These are phyloP conservation scores for Penicillium sp. DNA, from an alignment of 2,329 filamentous ascomycete species.

Conservation along the genomic window DNA sequence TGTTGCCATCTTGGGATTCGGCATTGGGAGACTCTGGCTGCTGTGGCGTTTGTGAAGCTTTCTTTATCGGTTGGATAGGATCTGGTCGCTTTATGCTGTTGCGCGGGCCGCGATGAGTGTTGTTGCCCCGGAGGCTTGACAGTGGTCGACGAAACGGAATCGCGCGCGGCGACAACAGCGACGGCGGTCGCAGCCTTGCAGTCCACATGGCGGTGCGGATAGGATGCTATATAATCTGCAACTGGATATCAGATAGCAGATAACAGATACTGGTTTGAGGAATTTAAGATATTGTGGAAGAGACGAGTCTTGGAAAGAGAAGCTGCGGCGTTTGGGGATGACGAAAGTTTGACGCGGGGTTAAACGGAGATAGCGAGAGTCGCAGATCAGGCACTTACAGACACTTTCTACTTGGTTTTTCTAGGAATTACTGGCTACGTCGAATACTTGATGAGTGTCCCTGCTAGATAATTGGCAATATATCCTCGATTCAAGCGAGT, in stretches of 20 bases:
- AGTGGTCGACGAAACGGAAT: slow-evolving; percentile 22
- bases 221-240: neutral
- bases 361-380: slow-evolving; percentile 30
- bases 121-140: slow-evolving; percentile 27
- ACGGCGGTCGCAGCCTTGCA: slow-evolving; percentile 21
- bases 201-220: slow-evolving; percentile 28
- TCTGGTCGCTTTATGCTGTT: slow-evolving; percentile 27
- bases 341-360: slow-evolving; percentile 23
- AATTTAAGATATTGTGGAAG: neutral
- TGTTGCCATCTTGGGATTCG: slow-evolving; percentile 33
- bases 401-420: neutral
- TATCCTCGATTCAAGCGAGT: too few relatives aligned
- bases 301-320: neutral
- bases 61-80: slow-evolving; percentile 13
- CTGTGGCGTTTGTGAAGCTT: slow-evolving; percentile 3
- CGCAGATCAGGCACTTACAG: neutral
- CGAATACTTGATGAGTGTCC: too few relatives aligned
- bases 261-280: neutral
- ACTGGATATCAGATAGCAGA: neutral
- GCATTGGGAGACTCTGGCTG: slow-evolving; percentile 5
- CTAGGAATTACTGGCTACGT: neutral
- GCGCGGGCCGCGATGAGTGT: slow-evolving; percentile 28
- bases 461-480: too few relatives aligned
- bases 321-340: slow-evolving; percentile 6
- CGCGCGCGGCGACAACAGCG: slow-evolving; percentile 18